These are phyloP conservation scores for Triangularia verruculosa DNA, from an alignment of 2,329 filamentous ascomycete genomes.

Conservation along the genomic window DNA sequence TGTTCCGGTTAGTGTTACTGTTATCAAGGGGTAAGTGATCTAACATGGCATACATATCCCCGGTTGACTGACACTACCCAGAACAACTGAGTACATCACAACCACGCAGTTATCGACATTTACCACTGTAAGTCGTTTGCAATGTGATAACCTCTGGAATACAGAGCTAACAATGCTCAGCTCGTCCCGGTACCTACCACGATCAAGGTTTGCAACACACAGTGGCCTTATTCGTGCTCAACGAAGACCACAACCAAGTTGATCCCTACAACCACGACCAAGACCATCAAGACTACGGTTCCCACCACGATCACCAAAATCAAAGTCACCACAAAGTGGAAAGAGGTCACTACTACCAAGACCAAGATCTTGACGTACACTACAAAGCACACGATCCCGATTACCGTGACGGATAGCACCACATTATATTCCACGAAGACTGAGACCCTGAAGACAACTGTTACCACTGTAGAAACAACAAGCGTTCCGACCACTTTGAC, in stretches of 20 bases:
- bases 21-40: slow-evolving; percentile 6
- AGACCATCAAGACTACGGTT: slow-evolving; percentile 6
- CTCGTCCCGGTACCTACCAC: slow-evolving; percentile 24
- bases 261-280: slow-evolving; percentile 15
- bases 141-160: neutral
- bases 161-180: slow-evolving; percentile 15
- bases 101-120: slow-evolving; percentile 16
- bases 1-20: neutral
- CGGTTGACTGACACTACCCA: neutral
- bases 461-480: slow-evolving; percentile 11
- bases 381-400: slow-evolving; percentile 5
- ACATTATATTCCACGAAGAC: slow-evolving; percentile 6
- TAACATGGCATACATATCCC: neutral
- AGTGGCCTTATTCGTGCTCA: slow-evolving; percentile 16
- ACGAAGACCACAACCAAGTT: slow-evolving; percentile 24
- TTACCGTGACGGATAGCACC: slow-evolving; percentile 5
- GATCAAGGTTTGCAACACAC: slow-evolving; percentile 22
- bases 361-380: slow-evolving; percentile 10
- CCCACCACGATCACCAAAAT: slow-evolving; percentile 1
- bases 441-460: slow-evolving; percentile 9
- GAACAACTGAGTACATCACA: slow-evolving; percentile 20
- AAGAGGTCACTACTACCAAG: slow-evolving; percentile 6
- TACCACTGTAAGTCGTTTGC: slow-evolving; percentile 20
- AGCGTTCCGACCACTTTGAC: slow-evolving; percentile 16
- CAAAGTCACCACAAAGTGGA: neutral